These are phyloP conservation scores for Penicillium bovifimosum DNA, from an alignment of 495 filamentous ascomycete species.

Conservation along the genomic window DNA sequence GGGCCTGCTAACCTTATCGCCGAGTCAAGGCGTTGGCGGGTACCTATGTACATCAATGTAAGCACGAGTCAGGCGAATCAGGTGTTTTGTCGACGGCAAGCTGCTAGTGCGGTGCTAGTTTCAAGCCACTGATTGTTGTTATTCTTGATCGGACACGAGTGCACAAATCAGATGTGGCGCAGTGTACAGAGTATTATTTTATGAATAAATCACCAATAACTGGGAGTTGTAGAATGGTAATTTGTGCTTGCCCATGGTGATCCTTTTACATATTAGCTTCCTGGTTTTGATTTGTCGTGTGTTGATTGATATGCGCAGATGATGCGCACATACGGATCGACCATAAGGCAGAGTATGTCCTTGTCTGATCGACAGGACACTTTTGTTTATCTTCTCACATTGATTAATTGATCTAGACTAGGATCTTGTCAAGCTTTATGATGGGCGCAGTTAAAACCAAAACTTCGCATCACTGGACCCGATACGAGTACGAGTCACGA, in stretches of 20 bases:
- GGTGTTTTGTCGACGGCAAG: not conserved
- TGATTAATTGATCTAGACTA: not conserved
- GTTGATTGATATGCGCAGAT: not conserved
- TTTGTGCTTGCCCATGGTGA: not conserved
- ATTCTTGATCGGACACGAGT: not conserved
- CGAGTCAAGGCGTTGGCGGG: slow-evolving; percentile 11
- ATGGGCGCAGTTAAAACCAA: slow-evolving; percentile 15
- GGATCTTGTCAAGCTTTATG: slow-evolving; percentile 17
- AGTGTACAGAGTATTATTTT: not conserved
- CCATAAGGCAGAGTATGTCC: not conserved
- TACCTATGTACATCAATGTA: not conserved
- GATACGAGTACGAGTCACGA: slow-evolving; percentile 29
- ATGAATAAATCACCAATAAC: not conserved
- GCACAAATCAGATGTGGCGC: not conserved
- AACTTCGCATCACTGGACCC: slow-evolving; percentile 19
- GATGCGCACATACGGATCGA: not conserved
- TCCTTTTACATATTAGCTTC: slow-evolving; percentile 1
- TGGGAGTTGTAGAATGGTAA: not conserved
- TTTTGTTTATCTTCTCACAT: not conserved
- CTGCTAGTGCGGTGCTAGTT: not conserved
- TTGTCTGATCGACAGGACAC: not conserved
- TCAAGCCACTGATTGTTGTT: not conserved
- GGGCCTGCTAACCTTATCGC: slow-evolving; percentile 18
- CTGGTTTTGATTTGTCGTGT: not conserved
- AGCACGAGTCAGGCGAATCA: not conserved